Conservation (phyloP, 2,329 filamentous ascomycete species). For the Aspergillus sp. region DNA sequence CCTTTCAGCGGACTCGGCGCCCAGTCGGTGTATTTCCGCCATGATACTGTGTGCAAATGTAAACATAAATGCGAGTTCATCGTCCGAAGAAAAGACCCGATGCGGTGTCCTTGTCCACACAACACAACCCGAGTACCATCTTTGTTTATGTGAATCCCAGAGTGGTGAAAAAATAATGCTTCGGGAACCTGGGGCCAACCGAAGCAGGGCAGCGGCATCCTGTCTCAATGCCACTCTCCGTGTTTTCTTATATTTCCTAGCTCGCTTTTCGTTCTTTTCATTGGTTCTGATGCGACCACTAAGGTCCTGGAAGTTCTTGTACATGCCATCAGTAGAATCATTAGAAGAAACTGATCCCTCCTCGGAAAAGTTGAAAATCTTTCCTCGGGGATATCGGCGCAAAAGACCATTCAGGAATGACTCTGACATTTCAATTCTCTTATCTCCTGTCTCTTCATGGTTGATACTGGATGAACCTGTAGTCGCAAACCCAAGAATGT, state of each 20-base stretch:
- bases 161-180: conserved; percentile 27
- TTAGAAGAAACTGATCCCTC: conserved; percentile 30
- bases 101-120: conserved; percentile 23
- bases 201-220: conserved; percentile 16
- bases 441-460: conserved; percentile 6
- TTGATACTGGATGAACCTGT: conserved; percentile 20
- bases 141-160: conserved; percentile 26
- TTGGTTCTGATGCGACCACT: not conserved
- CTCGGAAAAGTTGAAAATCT: conserved; percentile 43
- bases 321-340: conserved; percentile 6
- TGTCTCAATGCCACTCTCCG: conserved; percentile 9
- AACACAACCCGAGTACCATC: conserved; percentile 26
- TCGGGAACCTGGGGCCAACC: conserved; percentile 18
- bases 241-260: conserved; percentile 8
- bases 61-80: conserved; percentile 24
- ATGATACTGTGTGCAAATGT: conserved; percentile 31
- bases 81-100: conserved; percentile 19
- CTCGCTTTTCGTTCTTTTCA: not conserved
- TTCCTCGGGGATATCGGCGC: conserved; percentile 42
- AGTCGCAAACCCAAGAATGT: conserved; percentile 10
- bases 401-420: conserved; percentile 39
- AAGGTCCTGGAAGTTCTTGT: conserved; percentile 1
- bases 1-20: conserved; percentile 23
- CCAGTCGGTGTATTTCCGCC: conserved; percentile 26
- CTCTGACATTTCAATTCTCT: conserved; percentile 30